These are phyloP conservation scores for Hygrophorus pudorinus DNA, from an alignment of 768 basidiomycete species.

Conservation along the genomic window DNA sequence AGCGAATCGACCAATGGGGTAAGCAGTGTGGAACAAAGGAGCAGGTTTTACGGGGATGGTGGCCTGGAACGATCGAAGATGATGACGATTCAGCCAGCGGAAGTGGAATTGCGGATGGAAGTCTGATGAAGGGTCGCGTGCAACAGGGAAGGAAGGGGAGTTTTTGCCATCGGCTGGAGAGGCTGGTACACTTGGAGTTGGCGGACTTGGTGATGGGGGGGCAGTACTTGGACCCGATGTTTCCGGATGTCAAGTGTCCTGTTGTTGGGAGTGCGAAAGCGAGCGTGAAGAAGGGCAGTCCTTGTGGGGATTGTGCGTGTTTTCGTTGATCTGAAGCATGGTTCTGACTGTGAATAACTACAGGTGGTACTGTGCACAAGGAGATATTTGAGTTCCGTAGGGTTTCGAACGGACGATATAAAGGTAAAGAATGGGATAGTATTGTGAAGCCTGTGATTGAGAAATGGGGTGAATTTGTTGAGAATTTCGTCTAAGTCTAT, in stretches of 20 bases:
- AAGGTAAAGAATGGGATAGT: constrained; percentile 29
- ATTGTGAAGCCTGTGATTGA: constrained; percentile 10
- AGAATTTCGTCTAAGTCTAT: constrained; percentile 9
- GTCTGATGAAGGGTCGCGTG: constrained; percentile 58
- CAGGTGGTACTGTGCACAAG: constrained; percentile 53
- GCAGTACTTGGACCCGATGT: constrained; percentile 50
- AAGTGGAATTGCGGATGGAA: too few relatives aligned
- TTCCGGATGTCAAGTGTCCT: constrained; percentile 23
- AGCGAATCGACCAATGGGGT: constrained; percentile 69
- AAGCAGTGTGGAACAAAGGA: constrained; percentile 75
- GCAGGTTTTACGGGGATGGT: constrained; percentile 65
- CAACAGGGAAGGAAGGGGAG: constrained; percentile 50
- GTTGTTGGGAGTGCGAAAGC: constrained; percentile 9
- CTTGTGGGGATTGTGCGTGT: neutral
- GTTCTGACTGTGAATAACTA: too few relatives aligned
- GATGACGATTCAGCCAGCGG: constrained; percentile 10
- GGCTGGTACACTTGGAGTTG: constrained; percentile 74
- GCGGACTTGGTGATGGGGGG: constrained; percentile 51
- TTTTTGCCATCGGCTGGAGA: constrained; percentile 67
- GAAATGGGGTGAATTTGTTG: constrained; percentile 10
- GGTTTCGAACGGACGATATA: constrained; percentile 38
- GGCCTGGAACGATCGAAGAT: constrained; percentile 33
- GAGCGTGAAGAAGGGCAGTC: constrained; percentile 1
- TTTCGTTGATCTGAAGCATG: constrained; percentile 1
- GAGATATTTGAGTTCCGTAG: constrained; percentile 74